Percentiles rank a stretch among this genome's conserved stretches.
These are phyloP conservation scores for Stemphylium beticola DNA, from an alignment of 2,329 filamentous ascomycete genomes.

Conservation along the genomic window DNA sequence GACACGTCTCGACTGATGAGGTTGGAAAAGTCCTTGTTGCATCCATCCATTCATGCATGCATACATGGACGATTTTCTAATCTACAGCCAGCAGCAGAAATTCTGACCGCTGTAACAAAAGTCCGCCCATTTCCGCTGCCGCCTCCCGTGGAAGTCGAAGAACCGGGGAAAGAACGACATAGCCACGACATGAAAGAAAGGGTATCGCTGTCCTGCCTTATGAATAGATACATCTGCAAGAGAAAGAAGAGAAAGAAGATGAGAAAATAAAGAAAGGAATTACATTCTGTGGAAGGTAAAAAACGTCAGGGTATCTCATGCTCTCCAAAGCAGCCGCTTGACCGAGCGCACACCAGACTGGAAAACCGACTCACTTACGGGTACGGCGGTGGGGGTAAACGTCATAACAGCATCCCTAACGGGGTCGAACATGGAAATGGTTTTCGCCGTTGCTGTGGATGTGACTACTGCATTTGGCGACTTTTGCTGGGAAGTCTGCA, in stretches of 20 bases:
- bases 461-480: not conserved
- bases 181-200: too few species aligned
- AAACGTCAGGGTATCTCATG: not conserved
- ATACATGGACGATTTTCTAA: too few species aligned
- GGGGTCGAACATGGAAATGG: not conserved
- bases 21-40: too few species aligned
- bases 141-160: too few species aligned
- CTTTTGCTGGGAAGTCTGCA: not conserved
- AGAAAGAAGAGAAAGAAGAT: not conserved
- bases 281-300: too few species aligned
- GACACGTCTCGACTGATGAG: too few species aligned
- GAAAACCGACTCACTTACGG: constrained; percentile 5
- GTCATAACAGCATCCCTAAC: not conserved
- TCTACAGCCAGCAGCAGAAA: too few species aligned
- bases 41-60: too few species aligned
- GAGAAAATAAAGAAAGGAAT: not conserved
- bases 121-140: too few species aligned
- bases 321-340: constrained; percentile 10
- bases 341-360: constrained; percentile 14
- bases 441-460: not conserved
- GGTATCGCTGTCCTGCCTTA: not conserved
- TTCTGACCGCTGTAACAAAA: too few species aligned
- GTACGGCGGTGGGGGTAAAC: not conserved
- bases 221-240: not conserved
- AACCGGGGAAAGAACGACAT: too few species aligned